Evolutionary conservation across 1,284 basidiomycete genomes (phyloP), one percentile per base, ranked within the genome.

Genomic region (Trichosporon coremiiforme): DNA sequence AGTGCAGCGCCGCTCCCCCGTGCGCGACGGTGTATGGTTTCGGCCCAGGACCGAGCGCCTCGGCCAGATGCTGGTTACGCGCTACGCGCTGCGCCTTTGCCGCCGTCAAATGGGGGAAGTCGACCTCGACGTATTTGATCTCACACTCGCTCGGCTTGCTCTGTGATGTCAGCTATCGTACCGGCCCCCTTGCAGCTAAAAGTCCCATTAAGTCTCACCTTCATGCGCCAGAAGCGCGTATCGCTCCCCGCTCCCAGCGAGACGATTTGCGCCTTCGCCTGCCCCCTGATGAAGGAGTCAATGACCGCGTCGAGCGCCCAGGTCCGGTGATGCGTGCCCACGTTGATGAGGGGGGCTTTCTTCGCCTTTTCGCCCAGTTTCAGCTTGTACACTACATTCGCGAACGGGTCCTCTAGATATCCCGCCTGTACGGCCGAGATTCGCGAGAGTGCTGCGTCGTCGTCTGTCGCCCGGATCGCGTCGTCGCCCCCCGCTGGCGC

Each of bases 171-270:
- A 60, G 36, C 33, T n/a, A 5, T 10, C 13, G 15, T 17, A 33
- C 33, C 8, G 4, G 4, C 8, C 4, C 33, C 8, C 1, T 20
- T 3, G 2, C n/a, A 22, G 0, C 38, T 45, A 7, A 45, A 5
- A 7, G n/a, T 8, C 33, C 7, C 4, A 41, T 7, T n/a, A 5
- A 33, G n/a, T 88, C 90, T 85, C 84, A 93, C 93, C 84, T 87
- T 87, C 76, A 96, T 85, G 68, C 94, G 86, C 94, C 95, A 98
- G 82, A 92, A 98, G 62, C 95, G 85, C 13, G 93, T 93, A 83
- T 98, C 95, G 76, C 93, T 97, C 1, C 95, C 95, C 0, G 94
- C 92, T 2, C 95, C 95, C 10, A 97, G 81, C 79, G 91, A 94
- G 60, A 98, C 87, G 70, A 98, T 89, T 85, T 98, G 95, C 74